Conservation (phyloP, 176 grass and related monocot genomes). For the Oryza nivara region DNA sequence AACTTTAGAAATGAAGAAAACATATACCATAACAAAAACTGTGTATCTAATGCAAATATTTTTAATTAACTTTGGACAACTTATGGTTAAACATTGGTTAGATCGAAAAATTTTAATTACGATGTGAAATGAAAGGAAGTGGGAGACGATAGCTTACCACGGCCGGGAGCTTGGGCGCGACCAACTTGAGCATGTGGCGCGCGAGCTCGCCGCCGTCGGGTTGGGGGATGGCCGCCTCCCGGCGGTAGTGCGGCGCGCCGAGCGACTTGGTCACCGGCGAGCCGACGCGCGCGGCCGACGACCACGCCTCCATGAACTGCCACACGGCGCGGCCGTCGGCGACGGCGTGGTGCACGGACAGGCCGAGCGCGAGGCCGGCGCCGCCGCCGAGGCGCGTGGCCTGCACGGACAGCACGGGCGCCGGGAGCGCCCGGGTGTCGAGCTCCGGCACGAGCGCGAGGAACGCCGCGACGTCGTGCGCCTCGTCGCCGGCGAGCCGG, state of each 20-base stretch:
- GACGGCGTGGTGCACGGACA: slow-evolving; percentile 53
- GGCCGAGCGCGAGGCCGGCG: slow-evolving; percentile 33
- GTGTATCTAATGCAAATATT: neutral
- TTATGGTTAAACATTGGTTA: no score
- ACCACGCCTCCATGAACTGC: slow-evolving; percentile 50
- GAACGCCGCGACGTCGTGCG: slow-evolving; percentile 49
- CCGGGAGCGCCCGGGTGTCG: slow-evolving; percentile 5
- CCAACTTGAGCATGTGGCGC: neutral
- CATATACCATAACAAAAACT: no score
- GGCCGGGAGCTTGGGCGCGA: slow-evolving; percentile 46
- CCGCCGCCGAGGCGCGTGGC: slow-evolving; percentile 23
- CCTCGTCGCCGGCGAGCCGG: slow-evolving; percentile 40
- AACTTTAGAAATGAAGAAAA: no score
- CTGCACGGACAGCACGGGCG: slow-evolving; percentile 52
- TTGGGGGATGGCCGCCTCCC: neutral
- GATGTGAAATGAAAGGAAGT: no score
- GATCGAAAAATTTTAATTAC: no score
- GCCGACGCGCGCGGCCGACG: slow-evolving; percentile 14
- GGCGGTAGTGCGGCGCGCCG: slow-evolving; percentile 20
- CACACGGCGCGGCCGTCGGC: slow-evolving; percentile 47
- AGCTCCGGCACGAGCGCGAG: slow-evolving; percentile 24
- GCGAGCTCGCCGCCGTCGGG: slow-evolving; percentile 36
- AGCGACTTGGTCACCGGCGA: slow-evolving; percentile 6
- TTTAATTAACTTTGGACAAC: neutral
- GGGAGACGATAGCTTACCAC: neutral